phyloP scores from a whole-genome alignment of 1,139 yeast species.

The Kodamaea arcana region DNA sequence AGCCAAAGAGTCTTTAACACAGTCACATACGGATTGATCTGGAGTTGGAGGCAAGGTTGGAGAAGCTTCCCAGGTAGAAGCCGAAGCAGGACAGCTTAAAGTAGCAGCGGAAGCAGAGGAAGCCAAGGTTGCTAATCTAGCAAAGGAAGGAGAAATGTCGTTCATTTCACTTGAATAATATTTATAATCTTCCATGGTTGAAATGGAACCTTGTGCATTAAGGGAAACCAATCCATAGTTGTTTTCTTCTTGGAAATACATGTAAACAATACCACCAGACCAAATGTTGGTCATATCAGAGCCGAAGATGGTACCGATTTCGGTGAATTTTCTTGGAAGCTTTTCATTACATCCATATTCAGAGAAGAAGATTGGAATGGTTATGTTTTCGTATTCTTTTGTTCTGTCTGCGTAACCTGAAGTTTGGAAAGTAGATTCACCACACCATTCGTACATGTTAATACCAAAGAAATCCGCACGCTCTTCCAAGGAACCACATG shows the following conservation, averaged over 20 bases:
- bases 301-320: slow-evolving; percentile 51
- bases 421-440: slow-evolving; percentile 57
- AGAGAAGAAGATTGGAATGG: slow-evolving; percentile 80
- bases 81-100: slow-evolving; percentile 35
- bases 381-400: slow-evolving; percentile 54
- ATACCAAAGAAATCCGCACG: slow-evolving; percentile 89
- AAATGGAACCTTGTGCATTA: slow-evolving; percentile 33
- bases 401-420: slow-evolving; percentile 71
- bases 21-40: slow-evolving; percentile 34
- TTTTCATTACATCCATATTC: slow-evolving; percentile 78
- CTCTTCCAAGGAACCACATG: slow-evolving; percentile 60
- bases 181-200: slow-evolving; percentile 44
- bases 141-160: slow-evolving; percentile 43
- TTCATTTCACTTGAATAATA: slow-evolving; percentile 56
- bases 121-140: slow-evolving; percentile 23
- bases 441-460: slow-evolving; percentile 92
- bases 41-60: slow-evolving; percentile 45
- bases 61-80: slow-evolving; percentile 37
- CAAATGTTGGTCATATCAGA: slow-evolving; percentile 57
- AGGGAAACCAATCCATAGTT: slow-evolving; percentile 74
- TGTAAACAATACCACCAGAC: slow-evolving; percentile 91
- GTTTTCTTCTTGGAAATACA: slow-evolving; percentile 77
- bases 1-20: slow-evolving; percentile 30
- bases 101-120: slow-evolving; percentile 20
- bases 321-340: slow-evolving; percentile 61